Evolutionary conservation across 176 grass and related monocot species (phyloP), one percentile per base, ranked within the genome.

Genomic region (Saccharum spontaneum): DNA sequence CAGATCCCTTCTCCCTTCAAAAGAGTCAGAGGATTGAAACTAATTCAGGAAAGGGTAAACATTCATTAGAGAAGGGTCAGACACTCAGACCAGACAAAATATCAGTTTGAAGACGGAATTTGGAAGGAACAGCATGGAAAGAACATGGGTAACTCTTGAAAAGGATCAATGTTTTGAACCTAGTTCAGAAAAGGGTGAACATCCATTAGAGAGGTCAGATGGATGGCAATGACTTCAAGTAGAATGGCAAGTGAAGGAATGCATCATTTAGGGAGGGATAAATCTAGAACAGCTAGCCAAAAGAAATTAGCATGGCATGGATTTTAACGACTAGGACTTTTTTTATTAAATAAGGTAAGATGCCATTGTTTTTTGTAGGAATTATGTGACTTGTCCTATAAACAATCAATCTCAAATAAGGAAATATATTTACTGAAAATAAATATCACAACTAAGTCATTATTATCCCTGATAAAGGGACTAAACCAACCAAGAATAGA

Each of bases 91-190:
- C 15, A 20, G 17, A 88, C 30, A 84, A 78, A 75, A 77, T 45
- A 73, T 72, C 26, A 69, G 16, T 31, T 59, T 75, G 16, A 81
- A 69, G 26, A 80, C 26, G 37, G 20, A 79, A 10, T 74, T 74
- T 33, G 54, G 22, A 17, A 76, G 7, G 60, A 83, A 39, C 37
- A 67, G 37, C 44, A 20, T 73, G 52, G 18, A 65, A 80, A 75
- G 14, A 80, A 85, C n/a, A 88, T 50, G 36, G 40, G 28, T 75
- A 61, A 57, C 49, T 75, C 22, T 28, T 81, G 36, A 70, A 80
- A 84, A 80, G 14, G 45, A 23, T 48, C 20, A 37, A 33, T 37
- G 38, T 30, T 43, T 41, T 30, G n/a, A 78, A 44, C 37, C 39
- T 78, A 24, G 60, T 65, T 22, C 39, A n/a, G 22, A 39, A 15